Conservation (phyloP, 2,329 filamentous ascomycete genomes). For the Chrysosporium queenslandicum region DNA sequence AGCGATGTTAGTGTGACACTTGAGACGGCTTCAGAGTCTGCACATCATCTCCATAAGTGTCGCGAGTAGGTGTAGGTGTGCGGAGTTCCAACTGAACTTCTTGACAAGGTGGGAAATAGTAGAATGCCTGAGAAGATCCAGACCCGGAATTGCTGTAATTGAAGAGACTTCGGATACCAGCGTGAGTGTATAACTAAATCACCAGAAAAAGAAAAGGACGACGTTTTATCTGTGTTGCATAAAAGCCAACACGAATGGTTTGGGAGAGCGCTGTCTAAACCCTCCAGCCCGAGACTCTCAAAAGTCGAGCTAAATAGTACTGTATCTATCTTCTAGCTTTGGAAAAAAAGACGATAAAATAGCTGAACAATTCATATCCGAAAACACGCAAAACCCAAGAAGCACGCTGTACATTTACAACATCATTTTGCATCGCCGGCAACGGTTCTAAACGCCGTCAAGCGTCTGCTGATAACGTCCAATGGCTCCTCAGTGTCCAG, state of each 20-base stretch:
- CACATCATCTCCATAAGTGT: not conserved
- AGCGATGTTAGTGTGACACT: not conserved
- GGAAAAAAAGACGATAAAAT: not conserved
- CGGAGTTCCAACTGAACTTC: too few species aligned
- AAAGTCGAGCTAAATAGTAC: not conserved
- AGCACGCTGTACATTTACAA: not conserved
- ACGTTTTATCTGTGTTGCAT: not conserved
- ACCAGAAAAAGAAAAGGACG: not conserved
- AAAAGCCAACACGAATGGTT: not conserved
- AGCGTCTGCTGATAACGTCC: constrained; percentile 30
- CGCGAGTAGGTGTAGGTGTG: too few species aligned
- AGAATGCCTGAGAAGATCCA: too few species aligned
- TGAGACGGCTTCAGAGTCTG: not conserved
- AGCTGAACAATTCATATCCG: not conserved
- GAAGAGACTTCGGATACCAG: too few species aligned
- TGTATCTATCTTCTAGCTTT: not conserved
- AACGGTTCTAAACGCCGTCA: constrained; percentile 33
- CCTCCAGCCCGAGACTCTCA: not conserved
- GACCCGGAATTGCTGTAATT: too few species aligned
- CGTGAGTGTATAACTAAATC: too few species aligned
- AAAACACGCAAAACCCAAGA: not conserved
- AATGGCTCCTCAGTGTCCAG: constrained; percentile 40
- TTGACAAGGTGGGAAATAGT: too few species aligned
- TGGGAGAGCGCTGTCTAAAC: not conserved
- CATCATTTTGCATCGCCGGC: not conserved